A percentile compares a stretch with the other conserved stretches of the same genome.
phyloP scores from a whole-genome alignment of 176 grass and related monocot species.

The Aegilops bicornis region DNA sequence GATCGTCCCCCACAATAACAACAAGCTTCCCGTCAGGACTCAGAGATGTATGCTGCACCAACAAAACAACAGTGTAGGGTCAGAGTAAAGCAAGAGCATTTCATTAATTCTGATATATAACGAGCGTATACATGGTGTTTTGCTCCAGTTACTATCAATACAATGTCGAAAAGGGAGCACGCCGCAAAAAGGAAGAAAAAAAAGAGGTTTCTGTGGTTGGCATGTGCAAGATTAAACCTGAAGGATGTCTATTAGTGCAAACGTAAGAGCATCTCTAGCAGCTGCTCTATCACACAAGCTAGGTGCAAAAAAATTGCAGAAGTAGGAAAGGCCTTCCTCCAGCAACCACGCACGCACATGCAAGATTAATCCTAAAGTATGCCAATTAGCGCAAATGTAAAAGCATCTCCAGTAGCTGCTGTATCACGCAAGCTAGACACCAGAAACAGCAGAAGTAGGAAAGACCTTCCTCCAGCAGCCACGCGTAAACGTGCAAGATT shows the following conservation, averaged over 20 bases:
- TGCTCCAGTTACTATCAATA: neutral
- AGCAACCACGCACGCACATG: neutral
- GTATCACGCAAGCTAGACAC: neutral
- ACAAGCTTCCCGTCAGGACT: slow-evolving; percentile 89
- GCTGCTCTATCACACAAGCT: neutral
- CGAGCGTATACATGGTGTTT: neutral
- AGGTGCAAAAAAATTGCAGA: neutral
- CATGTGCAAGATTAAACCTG: neutral
- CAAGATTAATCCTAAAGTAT: neutral
- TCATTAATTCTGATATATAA: neutral
- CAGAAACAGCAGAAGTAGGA: neutral
- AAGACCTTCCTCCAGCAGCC: neutral
- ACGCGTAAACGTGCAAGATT: neutral
- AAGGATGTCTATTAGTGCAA: neutral
- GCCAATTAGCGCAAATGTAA: neutral
- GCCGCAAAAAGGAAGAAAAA: neutral
- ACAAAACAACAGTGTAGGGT: slow-evolving; percentile 39
- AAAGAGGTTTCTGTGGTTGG: neutral
- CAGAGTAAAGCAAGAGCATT: neutral
- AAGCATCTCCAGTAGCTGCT: neutral
- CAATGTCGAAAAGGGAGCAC: neutral
- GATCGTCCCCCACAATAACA: slow-evolving; percentile 81
- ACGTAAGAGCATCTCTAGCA: neutral
- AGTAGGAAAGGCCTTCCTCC: neutral
- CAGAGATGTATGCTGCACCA: slow-evolving; percentile 87